Evolutionary conservation across 2,329 filamentous ascomycete genomes (phyloP).

Genomic region (Stemphylium lycopersici): DNA sequence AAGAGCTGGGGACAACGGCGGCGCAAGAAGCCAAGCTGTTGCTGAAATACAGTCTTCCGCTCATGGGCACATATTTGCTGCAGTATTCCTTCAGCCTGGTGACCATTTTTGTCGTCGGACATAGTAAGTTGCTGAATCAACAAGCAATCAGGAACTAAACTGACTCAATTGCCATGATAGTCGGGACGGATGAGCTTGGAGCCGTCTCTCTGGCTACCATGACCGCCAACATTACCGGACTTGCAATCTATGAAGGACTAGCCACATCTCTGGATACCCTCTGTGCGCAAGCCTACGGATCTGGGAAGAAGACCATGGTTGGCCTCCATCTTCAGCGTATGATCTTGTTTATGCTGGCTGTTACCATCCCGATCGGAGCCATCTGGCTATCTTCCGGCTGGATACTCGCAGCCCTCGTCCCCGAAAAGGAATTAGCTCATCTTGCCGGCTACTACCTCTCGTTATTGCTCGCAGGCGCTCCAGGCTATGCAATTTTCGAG

Average conservation of each 20-base stretch:
- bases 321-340: constrained; percentile 62
- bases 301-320: constrained; percentile 56
- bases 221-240: constrained; percentile 61
- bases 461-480: constrained; percentile 57
- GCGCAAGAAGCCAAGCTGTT: constrained; percentile 43
- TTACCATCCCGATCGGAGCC: constrained; percentile 56
- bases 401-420: constrained; percentile 55
- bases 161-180: neutral
- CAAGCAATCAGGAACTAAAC: neutral
- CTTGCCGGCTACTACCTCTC: constrained; percentile 59
- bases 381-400: constrained; percentile 58
- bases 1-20: constrained; percentile 32
- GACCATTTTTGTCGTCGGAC: constrained; percentile 60
- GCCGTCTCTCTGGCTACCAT: constrained; percentile 60
- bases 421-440: constrained; percentile 55
- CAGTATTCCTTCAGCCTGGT: constrained; percentile 61
- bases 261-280: constrained; percentile 60
- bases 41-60: constrained; percentile 54
- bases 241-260: constrained; percentile 59
- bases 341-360: constrained; percentile 56
- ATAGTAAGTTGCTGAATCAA: constrained; percentile 32
- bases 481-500: constrained; percentile 62
- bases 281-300: constrained; percentile 60
- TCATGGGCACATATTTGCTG: constrained; percentile 61
- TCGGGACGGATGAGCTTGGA: constrained; percentile 60